Percentiles rank a stretch among this genome's conserved stretches.
phyloP scores from a whole-genome alignment of 2,329 filamentous ascomycete genomes.

The Coleophoma eucalyptorum region DNA sequence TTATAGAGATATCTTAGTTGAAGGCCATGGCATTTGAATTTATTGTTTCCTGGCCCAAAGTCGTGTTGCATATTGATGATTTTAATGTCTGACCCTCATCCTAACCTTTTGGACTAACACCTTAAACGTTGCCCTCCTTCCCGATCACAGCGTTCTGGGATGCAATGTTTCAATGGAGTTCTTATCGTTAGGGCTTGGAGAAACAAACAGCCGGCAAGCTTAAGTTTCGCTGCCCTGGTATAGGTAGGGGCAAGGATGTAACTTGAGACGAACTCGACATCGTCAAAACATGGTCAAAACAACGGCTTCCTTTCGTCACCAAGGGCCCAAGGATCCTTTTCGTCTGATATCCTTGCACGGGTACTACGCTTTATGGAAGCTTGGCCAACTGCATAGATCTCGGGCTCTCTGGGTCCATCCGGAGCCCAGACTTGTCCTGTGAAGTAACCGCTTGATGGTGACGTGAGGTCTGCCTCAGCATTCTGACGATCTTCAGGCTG shows the following conservation, averaged over 20 bases:
- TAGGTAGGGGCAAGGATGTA: conserved; percentile 4
- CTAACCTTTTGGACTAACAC: not conserved
- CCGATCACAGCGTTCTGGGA: not conserved
- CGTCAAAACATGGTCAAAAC: conserved; percentile 19
- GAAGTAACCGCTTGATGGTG: not conserved
- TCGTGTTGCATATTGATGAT: not conserved
- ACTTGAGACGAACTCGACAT: conserved; percentile 14
- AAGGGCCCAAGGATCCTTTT: not conserved
- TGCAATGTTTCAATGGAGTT: not conserved
- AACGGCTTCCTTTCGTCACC: not conserved
- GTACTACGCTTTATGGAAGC: not conserved
- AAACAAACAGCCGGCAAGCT: not conserved
- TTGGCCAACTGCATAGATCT: not conserved
- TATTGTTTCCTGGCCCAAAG: not conserved
- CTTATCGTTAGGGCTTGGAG: no score
- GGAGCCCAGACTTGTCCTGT: no score
- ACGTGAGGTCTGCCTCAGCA: not conserved
- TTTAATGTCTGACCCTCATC: not conserved
- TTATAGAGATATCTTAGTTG: conserved; percentile 11
- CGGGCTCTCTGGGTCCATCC: not conserved
- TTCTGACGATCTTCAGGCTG: not conserved
- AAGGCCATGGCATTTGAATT: not conserved
- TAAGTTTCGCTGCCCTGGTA: conserved; percentile 1
- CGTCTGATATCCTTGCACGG: not conserved
- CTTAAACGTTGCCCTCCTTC: no score